phyloP scores from a whole-genome alignment of 2,329 filamentous ascomycete genomes.

The Thielaviopsis musarum region DNA sequence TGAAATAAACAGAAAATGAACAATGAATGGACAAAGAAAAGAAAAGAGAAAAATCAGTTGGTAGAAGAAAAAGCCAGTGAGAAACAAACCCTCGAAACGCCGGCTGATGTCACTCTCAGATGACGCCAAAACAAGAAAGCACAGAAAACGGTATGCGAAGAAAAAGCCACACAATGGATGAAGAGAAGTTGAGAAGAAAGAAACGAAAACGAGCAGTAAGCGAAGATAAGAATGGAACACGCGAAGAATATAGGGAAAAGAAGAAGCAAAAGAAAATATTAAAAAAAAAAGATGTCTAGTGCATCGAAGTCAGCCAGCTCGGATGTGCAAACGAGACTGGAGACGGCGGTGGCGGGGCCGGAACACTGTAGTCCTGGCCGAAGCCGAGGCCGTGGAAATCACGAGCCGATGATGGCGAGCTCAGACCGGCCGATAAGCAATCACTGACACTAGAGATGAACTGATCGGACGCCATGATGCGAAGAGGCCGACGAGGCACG shows the following conservation, averaged over 20 bases:
- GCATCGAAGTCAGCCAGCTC: background rate
- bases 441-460: constrained; percentile 36
- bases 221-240: too few species aligned
- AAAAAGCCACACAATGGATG: background rate
- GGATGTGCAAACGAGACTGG: constrained; percentile 44
- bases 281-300: background rate
- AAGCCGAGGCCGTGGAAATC: constrained; percentile 42
- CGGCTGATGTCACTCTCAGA: too few species aligned
- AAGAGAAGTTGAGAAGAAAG: background rate
- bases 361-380: constrained; percentile 44
- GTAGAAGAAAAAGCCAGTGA: background rate
- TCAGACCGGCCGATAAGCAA: constrained; percentile 27
- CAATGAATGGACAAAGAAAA: background rate
- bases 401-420: constrained; percentile 25
- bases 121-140: too few species aligned
- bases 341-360: constrained; percentile 47
- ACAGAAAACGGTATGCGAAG: too few species aligned
- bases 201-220: background rate
- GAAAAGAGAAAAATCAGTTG: background rate
- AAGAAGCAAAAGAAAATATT: background rate
- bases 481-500: constrained; percentile 28
- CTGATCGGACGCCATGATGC: constrained; percentile 31
- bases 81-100: background rate
- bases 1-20: background rate
- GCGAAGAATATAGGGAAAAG: background rate